These are phyloP conservation scores for Mortierella sp. DNA, from an alignment of 371 early-diverging fungal genomes.

Conservation along the genomic window DNA sequence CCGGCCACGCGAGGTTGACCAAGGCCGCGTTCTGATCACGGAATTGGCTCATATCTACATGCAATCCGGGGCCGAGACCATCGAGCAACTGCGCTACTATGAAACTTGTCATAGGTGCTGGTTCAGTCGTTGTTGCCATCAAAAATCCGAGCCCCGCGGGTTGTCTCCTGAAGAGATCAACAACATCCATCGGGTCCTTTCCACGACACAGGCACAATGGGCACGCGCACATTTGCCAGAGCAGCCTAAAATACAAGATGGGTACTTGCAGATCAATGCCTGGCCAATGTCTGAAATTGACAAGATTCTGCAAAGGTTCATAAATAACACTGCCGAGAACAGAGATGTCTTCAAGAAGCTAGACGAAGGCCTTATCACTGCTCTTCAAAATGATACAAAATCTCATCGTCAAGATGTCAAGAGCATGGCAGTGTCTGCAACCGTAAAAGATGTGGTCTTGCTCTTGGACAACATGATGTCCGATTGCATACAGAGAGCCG, in stretches of 20 bases:
- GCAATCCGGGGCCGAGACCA: background rate
- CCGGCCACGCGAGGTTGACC: background rate
- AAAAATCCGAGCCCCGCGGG: background rate
- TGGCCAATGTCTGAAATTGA: background rate
- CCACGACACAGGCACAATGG: slow-evolving; percentile 7
- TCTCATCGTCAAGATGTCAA: background rate
- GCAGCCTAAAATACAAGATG: background rate
- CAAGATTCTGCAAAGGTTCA: background rate
- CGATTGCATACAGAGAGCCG: background rate
- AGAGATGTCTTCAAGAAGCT: background rate
- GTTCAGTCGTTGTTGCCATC: slow-evolving; percentile 10
- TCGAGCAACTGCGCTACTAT: slow-evolving; percentile 1
- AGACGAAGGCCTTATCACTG: background rate
- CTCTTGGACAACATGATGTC: background rate
- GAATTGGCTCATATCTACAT: slow-evolving; percentile 11
- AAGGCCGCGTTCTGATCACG: background rate
- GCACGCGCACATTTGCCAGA: background rate
- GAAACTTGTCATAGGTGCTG: slow-evolving; percentile 13
- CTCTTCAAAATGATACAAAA: background rate
- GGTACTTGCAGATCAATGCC: background rate
- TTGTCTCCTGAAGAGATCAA: slow-evolving; percentile 7
- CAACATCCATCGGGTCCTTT: slow-evolving; percentile 4
- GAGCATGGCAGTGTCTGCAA: background rate
- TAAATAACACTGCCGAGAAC: background rate
- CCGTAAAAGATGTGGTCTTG: background rate